Evolutionary conservation across 257 asterid genomes (phyloP).

Genomic region (Fraxinus excelsior): DNA sequence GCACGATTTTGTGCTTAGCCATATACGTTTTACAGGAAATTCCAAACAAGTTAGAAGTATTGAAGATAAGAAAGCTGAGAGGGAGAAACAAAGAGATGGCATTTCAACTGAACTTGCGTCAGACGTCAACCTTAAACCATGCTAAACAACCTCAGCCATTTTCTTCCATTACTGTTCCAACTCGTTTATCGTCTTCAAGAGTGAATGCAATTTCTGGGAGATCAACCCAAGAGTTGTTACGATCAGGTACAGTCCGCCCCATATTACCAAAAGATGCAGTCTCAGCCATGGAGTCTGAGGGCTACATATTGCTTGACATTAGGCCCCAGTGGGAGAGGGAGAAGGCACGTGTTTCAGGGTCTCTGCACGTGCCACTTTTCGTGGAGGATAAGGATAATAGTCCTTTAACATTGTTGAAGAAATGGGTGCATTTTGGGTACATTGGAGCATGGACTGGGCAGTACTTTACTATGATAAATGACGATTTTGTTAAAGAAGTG

Average conservation of each 20-base stretch:
- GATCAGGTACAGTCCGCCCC: slow-evolving; percentile 72
- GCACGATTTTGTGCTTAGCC: too few species aligned
- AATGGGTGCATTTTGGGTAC: slow-evolving; percentile 96
- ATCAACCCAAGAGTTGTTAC: slow-evolving; percentile 62
- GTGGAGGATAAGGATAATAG: slow-evolving; percentile 76
- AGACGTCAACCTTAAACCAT: slow-evolving; percentile 35
- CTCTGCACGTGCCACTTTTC: slow-evolving; percentile 84
- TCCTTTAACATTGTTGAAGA: slow-evolving; percentile 70
- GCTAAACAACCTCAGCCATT: slow-evolving; percentile 34
- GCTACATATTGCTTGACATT: slow-evolving; percentile 76
- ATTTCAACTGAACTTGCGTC: slow-evolving; percentile 55
- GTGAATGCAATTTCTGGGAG: slow-evolving; percentile 52
- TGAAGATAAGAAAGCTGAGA: slow-evolving; percentile 27
- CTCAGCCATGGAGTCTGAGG: slow-evolving; percentile 58
- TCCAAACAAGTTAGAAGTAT: neutral
- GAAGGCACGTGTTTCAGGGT: slow-evolving; percentile 79
- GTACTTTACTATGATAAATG: slow-evolving; percentile 71
- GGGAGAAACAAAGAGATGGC: slow-evolving; percentile 37
- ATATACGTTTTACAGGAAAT: neutral
- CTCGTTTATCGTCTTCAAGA: slow-evolving; percentile 36
- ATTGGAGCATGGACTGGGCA: slow-evolving; percentile 97
- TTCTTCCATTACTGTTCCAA: slow-evolving; percentile 32
- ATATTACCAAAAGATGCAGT: slow-evolving; percentile 74
- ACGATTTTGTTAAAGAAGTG: slow-evolving; percentile 56
- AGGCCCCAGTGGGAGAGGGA: slow-evolving; percentile 89